Evolutionary conservation across 192 early-diverging fungal species (phyloP).

Genomic region (Linnemannia exigua): DNA sequence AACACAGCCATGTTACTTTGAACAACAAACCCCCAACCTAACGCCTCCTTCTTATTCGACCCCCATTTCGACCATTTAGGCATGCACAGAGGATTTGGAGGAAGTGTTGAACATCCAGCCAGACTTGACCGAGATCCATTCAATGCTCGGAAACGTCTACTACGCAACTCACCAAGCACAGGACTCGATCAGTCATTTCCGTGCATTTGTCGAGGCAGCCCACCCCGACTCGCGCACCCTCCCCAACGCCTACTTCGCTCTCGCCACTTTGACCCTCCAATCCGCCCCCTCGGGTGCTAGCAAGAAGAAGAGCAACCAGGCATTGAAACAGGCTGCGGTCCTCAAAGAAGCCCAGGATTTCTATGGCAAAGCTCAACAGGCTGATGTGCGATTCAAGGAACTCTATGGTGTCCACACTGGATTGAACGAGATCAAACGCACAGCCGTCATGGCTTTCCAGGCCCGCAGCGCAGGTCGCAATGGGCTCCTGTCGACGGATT

Average conservation of each 20-base stretch:
- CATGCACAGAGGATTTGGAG: constrained; percentile 51
- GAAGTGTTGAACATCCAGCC: constrained; percentile 34
- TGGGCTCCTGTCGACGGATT: constrained; percentile 28
- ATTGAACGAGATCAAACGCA: constrained; percentile 66
- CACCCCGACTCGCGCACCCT: constrained; percentile 66
- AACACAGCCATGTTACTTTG: too few relatives aligned
- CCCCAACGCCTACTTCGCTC: constrained; percentile 65
- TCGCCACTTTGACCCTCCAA: constrained; percentile 58
- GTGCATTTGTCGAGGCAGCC: constrained; percentile 60
- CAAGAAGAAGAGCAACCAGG: constrained; percentile 61
- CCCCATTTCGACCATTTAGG: constrained; percentile 50
- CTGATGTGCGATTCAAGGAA: constrained; percentile 66
- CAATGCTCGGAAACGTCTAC: constrained; percentile 54
- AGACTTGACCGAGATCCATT: constrained; percentile 41
- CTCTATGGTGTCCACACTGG: constrained; percentile 66
- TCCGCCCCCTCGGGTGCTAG: constrained; percentile 44
- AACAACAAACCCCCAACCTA: neutral
- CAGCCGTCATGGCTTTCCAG: constrained; percentile 60
- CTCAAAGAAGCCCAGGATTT: constrained; percentile 61
- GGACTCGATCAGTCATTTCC: constrained; percentile 63
- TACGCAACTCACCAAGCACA: constrained; percentile 57
- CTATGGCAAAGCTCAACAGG: constrained; percentile 62
- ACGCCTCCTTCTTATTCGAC: constrained; percentile 40
- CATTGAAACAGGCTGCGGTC: constrained; percentile 49
- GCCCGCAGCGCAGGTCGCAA: constrained; percentile 51